Conservation (phyloP, 129 eudicot species). For the Silybum marianum region DNA sequence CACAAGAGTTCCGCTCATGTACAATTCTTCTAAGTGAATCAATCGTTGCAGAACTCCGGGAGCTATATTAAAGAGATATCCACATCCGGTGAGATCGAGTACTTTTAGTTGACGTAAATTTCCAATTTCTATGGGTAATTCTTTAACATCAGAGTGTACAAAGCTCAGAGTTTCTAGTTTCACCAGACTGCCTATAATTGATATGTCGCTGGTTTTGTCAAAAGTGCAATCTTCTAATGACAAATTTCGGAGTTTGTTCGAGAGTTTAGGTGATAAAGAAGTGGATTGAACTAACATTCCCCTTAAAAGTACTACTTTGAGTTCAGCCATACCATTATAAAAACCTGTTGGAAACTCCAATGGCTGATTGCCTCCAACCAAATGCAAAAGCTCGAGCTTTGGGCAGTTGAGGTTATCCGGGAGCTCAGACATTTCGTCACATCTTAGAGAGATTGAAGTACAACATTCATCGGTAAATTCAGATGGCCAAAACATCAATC, state of each 20-base stretch:
- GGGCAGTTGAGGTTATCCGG: conserved; percentile 24
- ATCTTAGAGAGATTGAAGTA: conserved; percentile 29
- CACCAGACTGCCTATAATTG: conserved; percentile 25
- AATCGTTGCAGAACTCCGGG: conserved; percentile 21
- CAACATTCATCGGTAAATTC: conserved; percentile 4
- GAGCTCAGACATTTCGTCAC: conserved; percentile 27
- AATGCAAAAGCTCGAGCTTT: conserved; percentile 35
- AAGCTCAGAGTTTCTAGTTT: conserved; percentile 34
- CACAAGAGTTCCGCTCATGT: conserved; percentile 35
- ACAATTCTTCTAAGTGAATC: conserved; percentile 32
- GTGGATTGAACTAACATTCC: conserved; percentile 29
- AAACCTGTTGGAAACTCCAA: conserved; percentile 21
- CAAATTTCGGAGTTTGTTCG: conserved; percentile 29
- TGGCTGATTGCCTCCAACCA: conserved; percentile 20
- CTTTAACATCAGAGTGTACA: conserved; percentile 26
- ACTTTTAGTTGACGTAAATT: conserved; percentile 16
- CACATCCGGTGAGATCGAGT: conserved; percentile 34
- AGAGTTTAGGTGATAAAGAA: conserved; percentile 21
- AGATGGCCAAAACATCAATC: conserved; percentile 34
- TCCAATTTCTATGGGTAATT: conserved; percentile 29
- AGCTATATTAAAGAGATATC: conserved; percentile 31
- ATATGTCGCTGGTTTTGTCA: conserved; percentile 29
- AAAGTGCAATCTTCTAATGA: conserved; percentile 29
- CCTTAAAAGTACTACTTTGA: conserved; percentile 30
- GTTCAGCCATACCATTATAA: conserved; percentile 28